Conservation (phyloP, 148 eudicot genomes). For the Nepenthes gracilis region DNA sequence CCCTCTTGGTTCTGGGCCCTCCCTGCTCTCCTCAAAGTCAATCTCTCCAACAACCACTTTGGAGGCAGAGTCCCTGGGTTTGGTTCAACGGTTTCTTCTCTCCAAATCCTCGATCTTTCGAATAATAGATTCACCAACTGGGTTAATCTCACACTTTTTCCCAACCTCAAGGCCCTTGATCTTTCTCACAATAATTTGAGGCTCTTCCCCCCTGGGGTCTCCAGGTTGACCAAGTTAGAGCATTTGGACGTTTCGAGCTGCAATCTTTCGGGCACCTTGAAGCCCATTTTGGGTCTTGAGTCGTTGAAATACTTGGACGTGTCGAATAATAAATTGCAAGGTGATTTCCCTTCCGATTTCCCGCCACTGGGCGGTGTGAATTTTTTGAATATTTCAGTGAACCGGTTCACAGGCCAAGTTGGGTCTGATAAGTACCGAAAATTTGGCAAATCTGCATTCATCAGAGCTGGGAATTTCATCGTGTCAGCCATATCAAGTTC, state of each 20-base stretch:
- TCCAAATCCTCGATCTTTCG: conserved; percentile 40
- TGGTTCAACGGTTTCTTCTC: conserved; percentile 16
- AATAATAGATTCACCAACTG: conserved; percentile 58
- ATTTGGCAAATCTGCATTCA: conserved; percentile 53
- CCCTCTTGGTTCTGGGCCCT: conserved; percentile 42
- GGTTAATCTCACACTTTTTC: conserved; percentile 31
- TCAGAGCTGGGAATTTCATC: conserved; percentile 43
- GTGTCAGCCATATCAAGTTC: conserved; percentile 7
- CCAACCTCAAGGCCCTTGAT: conserved; percentile 40
- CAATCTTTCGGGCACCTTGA: conserved; percentile 42
- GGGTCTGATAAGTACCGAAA: conserved; percentile 6
- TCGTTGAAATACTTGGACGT: conserved; percentile 43
- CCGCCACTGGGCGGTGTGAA: conserved; percentile 31
- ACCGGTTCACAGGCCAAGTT: conserved; percentile 45
- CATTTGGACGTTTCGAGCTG: conserved; percentile 49
- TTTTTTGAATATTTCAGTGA: conserved; percentile 67
- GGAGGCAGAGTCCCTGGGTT: conserved; percentile 42
- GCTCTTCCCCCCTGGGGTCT: conserved; percentile 34
- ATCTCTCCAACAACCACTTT: conserved; percentile 46
- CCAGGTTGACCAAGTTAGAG: conserved; percentile 32
- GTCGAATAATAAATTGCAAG: conserved; percentile 45
- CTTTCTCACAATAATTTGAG: conserved; percentile 50
- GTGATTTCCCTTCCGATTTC: conserved; percentile 60
- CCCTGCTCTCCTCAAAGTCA: conserved; percentile 21
- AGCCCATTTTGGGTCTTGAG: conserved; percentile 24